Evolutionary conservation across 139 green algal species (phyloP), one percentile per base, ranked within the genome.

Genomic region (Picochlorum sp.): DNA sequence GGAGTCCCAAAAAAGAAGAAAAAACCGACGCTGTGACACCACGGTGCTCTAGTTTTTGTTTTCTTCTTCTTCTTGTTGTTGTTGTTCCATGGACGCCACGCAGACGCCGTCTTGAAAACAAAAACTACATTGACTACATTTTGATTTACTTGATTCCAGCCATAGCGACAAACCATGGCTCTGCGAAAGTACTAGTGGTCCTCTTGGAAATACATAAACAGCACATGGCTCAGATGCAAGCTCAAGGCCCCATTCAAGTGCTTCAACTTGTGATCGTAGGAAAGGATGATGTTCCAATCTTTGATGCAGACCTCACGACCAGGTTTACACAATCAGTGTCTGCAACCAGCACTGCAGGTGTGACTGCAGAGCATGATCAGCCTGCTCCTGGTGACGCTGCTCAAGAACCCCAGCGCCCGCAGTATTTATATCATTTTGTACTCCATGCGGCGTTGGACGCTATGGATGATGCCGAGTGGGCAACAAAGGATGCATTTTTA

Each of bases 371-470:
- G 8, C 34, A 41, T 13, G 34, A 41, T 11, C 34, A 13, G 47
- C 47, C 47, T 23, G 4, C 9, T 24, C 23, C 23, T 16, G 6
- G 47, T 52, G 47, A 54, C 6, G 11, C 18, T 26, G 30, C 15
- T 60, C 30, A 70, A 90, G 71, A 84, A 13, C 34, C 34, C 9
- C 34, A 94, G 68, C 86, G 95, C 45, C 79, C 89, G 2, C 81
- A 93, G 52, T 95, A 98, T 71, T 74, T 98, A 20, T 89, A 98
- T 67, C 87, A 98, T 62, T 98, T 98, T 77, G 89, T 98, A 4
- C 65, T 97, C 54, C 92, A 98, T 58, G 88, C 90, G 0, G 75
- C 93, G 0, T 71, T 97, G 44, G 93, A 98, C 57, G 81, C 90
- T 14, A 83, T 97, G 11, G 90, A 98, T 45, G 91, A 98, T 41